These are phyloP conservation scores for Colletotrichum sp. DNA, from an alignment of 2,329 filamentous ascomycete genomes.

Conservation along the genomic window DNA sequence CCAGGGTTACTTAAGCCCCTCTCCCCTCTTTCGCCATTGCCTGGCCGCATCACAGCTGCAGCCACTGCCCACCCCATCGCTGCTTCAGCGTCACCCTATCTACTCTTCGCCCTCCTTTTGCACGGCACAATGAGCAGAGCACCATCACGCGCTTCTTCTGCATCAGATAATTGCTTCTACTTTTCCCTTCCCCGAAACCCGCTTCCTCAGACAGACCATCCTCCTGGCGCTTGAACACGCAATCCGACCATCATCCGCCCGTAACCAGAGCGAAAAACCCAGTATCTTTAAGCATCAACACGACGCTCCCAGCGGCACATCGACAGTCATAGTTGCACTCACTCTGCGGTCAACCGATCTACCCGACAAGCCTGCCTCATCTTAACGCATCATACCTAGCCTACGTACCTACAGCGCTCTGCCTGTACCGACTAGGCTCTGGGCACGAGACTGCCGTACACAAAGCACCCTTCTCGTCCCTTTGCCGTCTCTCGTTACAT, in stretches of 20 bases:
- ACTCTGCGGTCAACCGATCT: background rate
- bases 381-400: background rate
- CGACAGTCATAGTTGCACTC: background rate
- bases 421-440: background rate
- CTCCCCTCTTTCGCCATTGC: constrained; percentile 6
- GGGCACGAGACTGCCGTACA: background rate
- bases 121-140: constrained; percentile 23
- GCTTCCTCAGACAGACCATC: constrained; percentile 9
- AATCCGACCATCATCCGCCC: background rate
- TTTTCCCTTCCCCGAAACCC: constrained; percentile 15
- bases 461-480: background rate
- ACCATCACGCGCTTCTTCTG: constrained; percentile 7
- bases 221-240: constrained; percentile 2
- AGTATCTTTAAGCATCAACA: background rate
- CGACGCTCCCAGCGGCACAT: background rate
- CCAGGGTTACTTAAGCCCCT: constrained; percentile 21
- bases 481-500: background rate
- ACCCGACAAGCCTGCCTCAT: background rate
- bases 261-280: background rate
- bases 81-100: background rate
- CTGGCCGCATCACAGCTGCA: background rate
- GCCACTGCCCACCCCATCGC: background rate
- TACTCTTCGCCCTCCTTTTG: constrained; percentile 6
- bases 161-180: constrained; percentile 9
- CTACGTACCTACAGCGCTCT: background rate